Evolutionary conservation across 2,329 filamentous ascomycete species (phyloP).

Genomic region (Cladophialophora yegresii): DNA sequence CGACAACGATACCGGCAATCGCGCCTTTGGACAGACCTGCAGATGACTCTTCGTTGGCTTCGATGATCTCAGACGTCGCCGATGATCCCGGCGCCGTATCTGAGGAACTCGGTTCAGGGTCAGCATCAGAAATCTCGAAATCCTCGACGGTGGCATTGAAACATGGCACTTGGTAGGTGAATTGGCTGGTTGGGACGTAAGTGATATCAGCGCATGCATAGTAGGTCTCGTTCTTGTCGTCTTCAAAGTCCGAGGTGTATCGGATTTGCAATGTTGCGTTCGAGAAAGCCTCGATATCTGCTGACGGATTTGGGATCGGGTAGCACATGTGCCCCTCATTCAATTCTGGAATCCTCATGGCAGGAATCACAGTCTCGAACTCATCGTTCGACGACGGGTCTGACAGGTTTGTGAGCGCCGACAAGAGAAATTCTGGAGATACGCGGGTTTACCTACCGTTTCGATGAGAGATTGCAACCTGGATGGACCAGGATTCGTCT

Average conservation of each 20-base stretch:
- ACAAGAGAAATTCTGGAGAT: not conserved
- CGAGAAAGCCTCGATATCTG: constrained; percentile 41
- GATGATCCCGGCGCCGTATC: not conserved
- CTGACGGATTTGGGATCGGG: constrained; percentile 43
- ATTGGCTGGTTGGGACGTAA: constrained; percentile 46
- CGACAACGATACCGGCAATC: constrained; percentile 48
- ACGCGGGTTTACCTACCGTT: constrained; percentile 30
- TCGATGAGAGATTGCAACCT: constrained; percentile 56
- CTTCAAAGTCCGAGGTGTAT: constrained; percentile 48
- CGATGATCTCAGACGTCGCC: not conserved
- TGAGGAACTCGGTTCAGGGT: constrained; percentile 6
- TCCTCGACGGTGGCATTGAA: constrained; percentile 50
- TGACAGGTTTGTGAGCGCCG: constrained; percentile 22
- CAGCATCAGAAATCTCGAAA: constrained; percentile 37
- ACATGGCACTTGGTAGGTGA: constrained; percentile 48
- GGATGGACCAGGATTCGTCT: constrained; percentile 58
- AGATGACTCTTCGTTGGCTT: constrained; percentile 27
- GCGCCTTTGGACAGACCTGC: constrained; percentile 44
- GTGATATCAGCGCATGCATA: constrained; percentile 54
- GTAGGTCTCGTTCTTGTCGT: constrained; percentile 48
- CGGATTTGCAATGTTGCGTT: constrained; percentile 53
- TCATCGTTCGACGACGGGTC: constrained; percentile 47
- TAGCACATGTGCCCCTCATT: constrained; percentile 51
- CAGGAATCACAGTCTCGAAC: constrained; percentile 43
- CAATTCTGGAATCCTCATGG: constrained; percentile 43